Percentiles rank a stretch among this genome's conserved stretches.
phyloP scores from a whole-genome alignment of 2,329 filamentous ascomycete genomes.

The Fusarium newnesense region DNA sequence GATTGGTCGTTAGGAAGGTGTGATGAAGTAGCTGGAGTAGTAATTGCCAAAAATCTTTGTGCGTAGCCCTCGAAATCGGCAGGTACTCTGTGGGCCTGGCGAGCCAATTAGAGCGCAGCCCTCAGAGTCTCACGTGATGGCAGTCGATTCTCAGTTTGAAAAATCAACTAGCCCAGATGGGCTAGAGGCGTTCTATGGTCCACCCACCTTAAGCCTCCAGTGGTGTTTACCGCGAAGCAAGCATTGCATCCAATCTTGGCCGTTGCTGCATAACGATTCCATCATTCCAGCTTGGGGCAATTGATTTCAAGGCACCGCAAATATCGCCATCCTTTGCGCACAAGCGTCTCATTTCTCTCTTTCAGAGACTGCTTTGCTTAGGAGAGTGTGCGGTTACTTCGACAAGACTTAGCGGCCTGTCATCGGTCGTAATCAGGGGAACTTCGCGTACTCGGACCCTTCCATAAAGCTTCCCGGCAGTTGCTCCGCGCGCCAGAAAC shows the following conservation, averaged over 20 bases:
- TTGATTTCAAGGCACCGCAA: conserved; percentile 25
- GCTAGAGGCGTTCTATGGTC: background rate
- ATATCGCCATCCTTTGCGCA: conserved; percentile 31
- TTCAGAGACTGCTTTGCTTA: conserved; percentile 12
- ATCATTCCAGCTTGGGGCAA: conserved; percentile 37
- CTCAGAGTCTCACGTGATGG: conserved; percentile 43
- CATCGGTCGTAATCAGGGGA: conserved; percentile 35
- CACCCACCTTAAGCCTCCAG: background rate
- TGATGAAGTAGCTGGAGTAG: conserved; percentile 11
- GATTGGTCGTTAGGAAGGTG: conserved; percentile 53
- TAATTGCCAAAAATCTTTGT: conserved; percentile 53
- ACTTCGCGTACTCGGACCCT: conserved; percentile 26
- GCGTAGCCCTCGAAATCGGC: conserved; percentile 53
- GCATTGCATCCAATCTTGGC: conserved; percentile 29
- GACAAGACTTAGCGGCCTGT: conserved; percentile 20
- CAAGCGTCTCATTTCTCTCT: conserved; percentile 21
- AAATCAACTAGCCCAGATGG: background rate
- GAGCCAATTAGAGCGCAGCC: conserved; percentile 49
- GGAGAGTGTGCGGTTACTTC: conserved; percentile 28
- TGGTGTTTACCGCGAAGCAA: conserved; percentile 37
- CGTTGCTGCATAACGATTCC: conserved; percentile 37
- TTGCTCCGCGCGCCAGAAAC: conserved; percentile 28
- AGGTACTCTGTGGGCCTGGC: conserved; percentile 42
- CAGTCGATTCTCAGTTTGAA: conserved; percentile 8
- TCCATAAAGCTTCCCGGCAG: conserved; percentile 30